Evolutionary conservation across 257 asterid genomes (phyloP).

Genomic region (Nyctanthes arbortristis): DNA sequence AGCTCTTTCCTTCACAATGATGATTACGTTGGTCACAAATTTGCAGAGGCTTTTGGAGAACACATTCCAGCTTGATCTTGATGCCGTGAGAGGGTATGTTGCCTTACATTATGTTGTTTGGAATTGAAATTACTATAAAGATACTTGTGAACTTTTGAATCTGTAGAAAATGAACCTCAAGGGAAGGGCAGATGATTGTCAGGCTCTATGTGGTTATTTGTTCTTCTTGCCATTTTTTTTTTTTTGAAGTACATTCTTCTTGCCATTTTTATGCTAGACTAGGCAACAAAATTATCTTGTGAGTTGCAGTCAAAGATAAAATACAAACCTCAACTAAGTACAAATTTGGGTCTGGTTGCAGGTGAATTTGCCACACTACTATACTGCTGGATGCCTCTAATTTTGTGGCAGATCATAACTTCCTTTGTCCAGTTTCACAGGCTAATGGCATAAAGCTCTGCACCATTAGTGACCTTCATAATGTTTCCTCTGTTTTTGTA

Average conservation of each 20-base stretch:
- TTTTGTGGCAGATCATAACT: not conserved
- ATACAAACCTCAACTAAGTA: not conserved
- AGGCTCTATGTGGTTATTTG: too few relatives aligned
- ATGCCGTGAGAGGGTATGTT: slow-evolving; percentile 86
- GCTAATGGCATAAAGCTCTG: too few relatives aligned
- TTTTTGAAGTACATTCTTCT: too few relatives aligned
- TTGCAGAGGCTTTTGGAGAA: slow-evolving; percentile 90
- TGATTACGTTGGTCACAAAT: slow-evolving; percentile 15
- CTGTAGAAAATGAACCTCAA: not conserved
- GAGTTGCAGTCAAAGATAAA: not conserved
- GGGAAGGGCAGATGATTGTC: not conserved
- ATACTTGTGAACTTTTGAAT: not conserved
- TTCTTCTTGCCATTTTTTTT: not conserved
- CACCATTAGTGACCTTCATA: too few relatives aligned
- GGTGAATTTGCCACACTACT: not conserved
- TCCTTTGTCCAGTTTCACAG: not conserved
- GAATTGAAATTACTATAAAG: not conserved
- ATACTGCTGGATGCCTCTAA: not conserved
- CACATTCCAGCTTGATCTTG: slow-evolving; percentile 82
- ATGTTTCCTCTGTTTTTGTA: too few relatives aligned
- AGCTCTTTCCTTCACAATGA: slow-evolving; percentile 3
- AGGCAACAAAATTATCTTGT: not conserved
- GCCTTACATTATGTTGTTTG: not conserved
- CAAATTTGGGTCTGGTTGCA: not conserved
- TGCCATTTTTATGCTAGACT: too few relatives aligned